Evolutionary conservation across 768 basidiomycete species (phyloP).

Genomic region (Leccinum barrowsii): DNA sequence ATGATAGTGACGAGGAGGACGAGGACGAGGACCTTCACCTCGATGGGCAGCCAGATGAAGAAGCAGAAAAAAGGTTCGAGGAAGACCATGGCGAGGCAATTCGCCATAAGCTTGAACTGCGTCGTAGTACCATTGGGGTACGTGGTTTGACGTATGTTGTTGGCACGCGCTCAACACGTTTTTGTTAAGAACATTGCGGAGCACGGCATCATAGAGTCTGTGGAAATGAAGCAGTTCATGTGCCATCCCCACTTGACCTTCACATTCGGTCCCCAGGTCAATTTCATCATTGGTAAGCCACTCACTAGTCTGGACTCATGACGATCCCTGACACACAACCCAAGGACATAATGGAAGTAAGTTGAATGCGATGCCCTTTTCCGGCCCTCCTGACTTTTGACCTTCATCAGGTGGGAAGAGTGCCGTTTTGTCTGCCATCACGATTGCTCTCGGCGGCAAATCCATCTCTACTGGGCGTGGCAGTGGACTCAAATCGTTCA

Average conservation of each 20-base stretch:
- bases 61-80: conserved; percentile 66
- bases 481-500: conserved; percentile 77
- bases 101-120: conserved; percentile 49
- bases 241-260: conserved; percentile 85
- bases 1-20: conserved; percentile 29
- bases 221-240: conserved; percentile 94
- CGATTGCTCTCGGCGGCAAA: conserved; percentile 91
- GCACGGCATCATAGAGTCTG: conserved; percentile 80
- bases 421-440: conserved; percentile 89
- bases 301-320: background rate
- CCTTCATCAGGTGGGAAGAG: conserved; percentile 79
- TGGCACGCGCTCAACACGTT: background rate
- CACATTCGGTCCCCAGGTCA: conserved; percentile 88
- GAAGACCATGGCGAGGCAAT: conserved; percentile 54
- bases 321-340: conserved; percentile 1
- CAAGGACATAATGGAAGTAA: conserved; percentile 89
- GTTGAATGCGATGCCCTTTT: conserved; percentile 29
- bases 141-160: conserved; percentile 42
- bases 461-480: conserved; percentile 89
- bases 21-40: conserved; percentile 34
- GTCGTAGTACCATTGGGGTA: conserved; percentile 38
- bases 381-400: background rate
- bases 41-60: conserved; percentile 40
- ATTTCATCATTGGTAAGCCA: conserved; percentile 86
- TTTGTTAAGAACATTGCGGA: conserved; percentile 67